Evolutionary conservation across 2,329 filamentous ascomycete genomes (phyloP), one percentile per base, ranked within the genome.

Genomic region (Sporothrix phasma): DNA sequence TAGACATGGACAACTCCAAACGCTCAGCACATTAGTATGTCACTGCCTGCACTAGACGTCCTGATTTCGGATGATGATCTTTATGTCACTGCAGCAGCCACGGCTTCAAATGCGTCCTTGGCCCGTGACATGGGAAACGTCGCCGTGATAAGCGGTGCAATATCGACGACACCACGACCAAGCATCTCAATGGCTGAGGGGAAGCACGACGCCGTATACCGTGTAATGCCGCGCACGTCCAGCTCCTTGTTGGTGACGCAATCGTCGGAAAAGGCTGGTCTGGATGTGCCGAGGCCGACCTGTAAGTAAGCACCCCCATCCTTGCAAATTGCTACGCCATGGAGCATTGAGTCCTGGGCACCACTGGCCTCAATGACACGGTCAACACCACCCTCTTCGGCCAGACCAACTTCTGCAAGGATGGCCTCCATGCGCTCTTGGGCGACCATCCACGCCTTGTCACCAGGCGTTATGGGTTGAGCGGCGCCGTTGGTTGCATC

Each of bases 161-260:
- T 88, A 58, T 89, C 85, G 46, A 97, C 83, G 73, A 84, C 85
- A 54, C 89, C 89, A 29, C 78, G 81, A 8, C 82, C 81, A 1
- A 96, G 84, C 67, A 97, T 80, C 67, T 90, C 84, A 49, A 97
- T 81, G 4, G 90, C 91, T 3, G 92, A 83, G 72, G 87, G 84
- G 76, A 96, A 97, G 75, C 97, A 92, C 17, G 92, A 92, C 63
- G 85, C 84, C 2, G 88, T 88, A 75, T 97, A 97, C 45, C 93
- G 84, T 80, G 97, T 97, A 67, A 67, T 61, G 43, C 92, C 93
- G 73, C 88, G 89, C 53, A 89, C 82, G 17, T 87, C 95, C 61
- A 96, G 80, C 79, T 97, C 93, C 78, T 97, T 97, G 60, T 87
- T 82, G 74, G 91, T 95, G 72, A 95, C 80, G 89, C 88, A 84